Percentiles rank a stretch among this genome's conserved stretches.
phyloP scores from a whole-genome alignment of 768 basidiomycete genomes.

The Suillus hirtellus region DNA sequence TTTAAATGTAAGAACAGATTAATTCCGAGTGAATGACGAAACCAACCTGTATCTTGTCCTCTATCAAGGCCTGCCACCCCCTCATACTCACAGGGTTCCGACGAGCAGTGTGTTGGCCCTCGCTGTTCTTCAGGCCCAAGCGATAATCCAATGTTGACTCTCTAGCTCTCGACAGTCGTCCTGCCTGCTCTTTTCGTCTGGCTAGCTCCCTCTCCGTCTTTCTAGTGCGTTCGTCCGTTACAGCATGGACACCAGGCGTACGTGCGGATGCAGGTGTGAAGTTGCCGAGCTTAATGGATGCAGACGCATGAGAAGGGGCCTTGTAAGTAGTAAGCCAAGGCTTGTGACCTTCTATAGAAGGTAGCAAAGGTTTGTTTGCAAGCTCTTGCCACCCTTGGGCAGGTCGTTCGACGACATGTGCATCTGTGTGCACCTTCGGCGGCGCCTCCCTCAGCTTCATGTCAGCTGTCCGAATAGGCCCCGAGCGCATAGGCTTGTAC shows the following conservation, averaged over 20 bases:
- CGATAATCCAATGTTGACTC: slow-evolving; percentile 80
- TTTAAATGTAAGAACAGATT: slow-evolving; percentile 7
- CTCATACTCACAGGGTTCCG: slow-evolving; percentile 64
- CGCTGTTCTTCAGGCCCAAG: slow-evolving; percentile 44
- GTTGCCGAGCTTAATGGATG: slow-evolving; percentile 55
- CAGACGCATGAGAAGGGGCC: slow-evolving; percentile 52
- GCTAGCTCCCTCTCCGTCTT: slow-evolving; percentile 49
- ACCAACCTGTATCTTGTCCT: slow-evolving; percentile 78
- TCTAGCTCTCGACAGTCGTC: slow-evolving; percentile 58
- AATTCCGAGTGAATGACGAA: background rate
- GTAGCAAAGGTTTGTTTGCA: slow-evolving; percentile 52
- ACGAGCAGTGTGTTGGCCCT: slow-evolving; percentile 23
- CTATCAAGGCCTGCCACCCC: slow-evolving; percentile 75
- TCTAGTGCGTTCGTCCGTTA: slow-evolving; percentile 39
- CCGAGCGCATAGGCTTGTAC: slow-evolving; percentile 77
- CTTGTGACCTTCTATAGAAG: slow-evolving; percentile 54
- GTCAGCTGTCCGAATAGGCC: slow-evolving; percentile 59
- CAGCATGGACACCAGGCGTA: slow-evolving; percentile 18
- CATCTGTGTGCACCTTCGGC: slow-evolving; percentile 36
- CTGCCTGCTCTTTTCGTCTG: slow-evolving; percentile 54
- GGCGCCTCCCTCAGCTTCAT: slow-evolving; percentile 59
- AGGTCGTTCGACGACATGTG: slow-evolving; percentile 4
- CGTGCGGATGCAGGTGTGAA: slow-evolving; percentile 34
- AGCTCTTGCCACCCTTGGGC: slow-evolving; percentile 15
- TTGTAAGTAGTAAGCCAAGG: slow-evolving; percentile 75